Base-by-base conservation (phyloP, 176 grass and related monocot genomes). In the Melocanna baccifera region DNA sequence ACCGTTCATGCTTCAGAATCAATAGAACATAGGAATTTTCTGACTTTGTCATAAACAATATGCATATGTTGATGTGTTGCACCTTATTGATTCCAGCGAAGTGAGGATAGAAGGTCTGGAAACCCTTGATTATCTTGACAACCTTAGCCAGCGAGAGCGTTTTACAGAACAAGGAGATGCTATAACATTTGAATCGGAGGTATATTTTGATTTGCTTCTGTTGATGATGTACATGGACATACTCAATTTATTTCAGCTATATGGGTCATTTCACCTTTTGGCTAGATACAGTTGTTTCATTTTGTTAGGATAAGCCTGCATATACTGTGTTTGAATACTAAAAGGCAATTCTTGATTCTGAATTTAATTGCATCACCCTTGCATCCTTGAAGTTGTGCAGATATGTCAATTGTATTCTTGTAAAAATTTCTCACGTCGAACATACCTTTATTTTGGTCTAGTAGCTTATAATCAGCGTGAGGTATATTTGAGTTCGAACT, bases 101-200 rank as follows among this genome's bases (percentile, higher is more conserved):
- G 92, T 94, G 76, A 91, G 95, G 88, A 98, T 98, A 88, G 95
- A 98, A 87, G 95, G 92, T 64, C 57, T 98, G 22, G 95, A 98
- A 71, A 98, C 92, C 26, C 91, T 98, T 61, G 95, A 98, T 91
- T 98, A 98, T 64, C 89, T 98, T 1, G 92, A 94, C 71, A 98
- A 93, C 74, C 92, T 98, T 84, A 88, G 69, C 75, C 88, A 94
- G 72, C 69, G 80, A 65, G 92, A 93, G 73, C 92, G 92, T 0
- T 94, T 92, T 62, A 97, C 91, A 7, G 95, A 97, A 62, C 95
- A 97, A 91, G 92, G 95, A 32, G 92, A 97, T 23, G 95, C 95
- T 9, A 90, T 97, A 81, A 94, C 91, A 50, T 97, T 97, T 86
- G 92, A 97, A 86, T 94, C 91, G 5, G 95, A 97, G 95, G 92